phyloP scores from a whole-genome alignment of 176 grass and related monocot genomes.

The Avena insularis region DNA sequence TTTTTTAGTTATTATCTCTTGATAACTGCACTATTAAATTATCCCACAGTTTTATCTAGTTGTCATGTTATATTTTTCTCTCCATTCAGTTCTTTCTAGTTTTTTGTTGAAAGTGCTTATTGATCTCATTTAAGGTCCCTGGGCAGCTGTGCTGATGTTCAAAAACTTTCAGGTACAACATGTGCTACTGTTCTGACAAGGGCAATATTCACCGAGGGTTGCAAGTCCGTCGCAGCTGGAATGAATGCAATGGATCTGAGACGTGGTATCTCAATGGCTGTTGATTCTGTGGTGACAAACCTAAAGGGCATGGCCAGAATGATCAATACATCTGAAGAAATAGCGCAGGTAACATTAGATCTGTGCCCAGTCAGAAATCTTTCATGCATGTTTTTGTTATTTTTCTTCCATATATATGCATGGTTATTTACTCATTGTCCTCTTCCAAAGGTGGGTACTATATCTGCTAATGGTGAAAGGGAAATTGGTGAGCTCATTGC shows the following conservation, averaged over 20 bases:
- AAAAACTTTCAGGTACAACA: slow-evolving; percentile 69
- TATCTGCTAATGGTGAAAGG: slow-evolving; percentile 90
- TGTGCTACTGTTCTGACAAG: slow-evolving; percentile 85
- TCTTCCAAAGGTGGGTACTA: slow-evolving; percentile 80
- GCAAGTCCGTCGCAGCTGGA: slow-evolving; percentile 87
- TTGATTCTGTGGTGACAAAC: slow-evolving; percentile 83
- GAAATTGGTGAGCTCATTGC: slow-evolving; percentile 97
- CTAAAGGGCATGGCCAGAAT: slow-evolving; percentile 82
- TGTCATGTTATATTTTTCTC: slow-evolving; percentile 16
- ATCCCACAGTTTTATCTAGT: not conserved
- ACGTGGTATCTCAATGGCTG: slow-evolving; percentile 84
- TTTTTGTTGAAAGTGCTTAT: not conserved
- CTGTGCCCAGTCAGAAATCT: slow-evolving; percentile 49
- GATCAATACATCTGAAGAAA: slow-evolving; percentile 95
- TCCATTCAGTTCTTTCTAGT: not conserved
- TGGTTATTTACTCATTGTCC: slow-evolving; percentile 40
- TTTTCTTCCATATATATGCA: slow-evolving; percentile 34
- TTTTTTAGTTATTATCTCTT: not conserved
- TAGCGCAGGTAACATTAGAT: slow-evolving; percentile 69
- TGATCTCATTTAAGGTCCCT: not conserved
- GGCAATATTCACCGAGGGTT: slow-evolving; percentile 90
- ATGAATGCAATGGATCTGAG: slow-evolving; percentile 95
- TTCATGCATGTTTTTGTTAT: slow-evolving; percentile 41
- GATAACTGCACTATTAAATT: not conserved
- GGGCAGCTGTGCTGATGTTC: slow-evolving; percentile 12